Evolutionary conservation across 1,284 basidiomycete species (phyloP).

Genomic region (Trichosporon sp.): DNA sequence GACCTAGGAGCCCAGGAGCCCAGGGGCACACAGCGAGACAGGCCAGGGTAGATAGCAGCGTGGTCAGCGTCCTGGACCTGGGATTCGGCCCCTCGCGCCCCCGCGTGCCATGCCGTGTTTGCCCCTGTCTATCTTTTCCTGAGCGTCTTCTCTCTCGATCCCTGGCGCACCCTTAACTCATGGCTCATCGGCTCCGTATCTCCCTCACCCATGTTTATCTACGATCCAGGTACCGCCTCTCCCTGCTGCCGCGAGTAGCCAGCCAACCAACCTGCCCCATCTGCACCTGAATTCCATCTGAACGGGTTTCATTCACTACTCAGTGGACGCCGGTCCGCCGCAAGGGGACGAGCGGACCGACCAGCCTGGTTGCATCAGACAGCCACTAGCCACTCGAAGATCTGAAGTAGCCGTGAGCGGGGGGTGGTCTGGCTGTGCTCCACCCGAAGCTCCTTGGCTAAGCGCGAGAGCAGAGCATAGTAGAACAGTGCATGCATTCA

Average conservation of each 20-base stretch:
- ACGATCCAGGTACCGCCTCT: neutral
- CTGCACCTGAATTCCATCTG: neutral
- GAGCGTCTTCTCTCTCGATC: neutral
- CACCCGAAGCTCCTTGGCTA: neutral
- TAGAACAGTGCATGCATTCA: neutral
- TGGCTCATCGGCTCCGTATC: neutral
- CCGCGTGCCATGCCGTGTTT: slow-evolving; percentile 2
- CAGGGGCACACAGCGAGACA: no score
- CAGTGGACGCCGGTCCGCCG: neutral
- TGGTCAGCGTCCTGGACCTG: neutral
- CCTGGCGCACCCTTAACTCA: neutral
- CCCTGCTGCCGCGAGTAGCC: neutral
- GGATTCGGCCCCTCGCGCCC: neutral
- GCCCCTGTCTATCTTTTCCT: slow-evolving; percentile 4
- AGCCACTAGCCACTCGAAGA: neutral
- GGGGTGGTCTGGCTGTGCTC: no score
- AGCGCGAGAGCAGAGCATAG: neutral
- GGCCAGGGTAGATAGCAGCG: no score
- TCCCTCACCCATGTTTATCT: neutral
- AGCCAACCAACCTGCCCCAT: neutral
- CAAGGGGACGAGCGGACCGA: neutral
- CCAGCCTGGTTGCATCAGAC: neutral
- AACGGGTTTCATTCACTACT: neutral
- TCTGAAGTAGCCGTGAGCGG: no score
- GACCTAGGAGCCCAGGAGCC: no score